Percentiles rank a stretch among this genome's conserved stretches.
These are phyloP conservation scores for Xeromyces bisporus DNA, from an alignment of 495 filamentous ascomycete species.

Conservation along the genomic window DNA sequence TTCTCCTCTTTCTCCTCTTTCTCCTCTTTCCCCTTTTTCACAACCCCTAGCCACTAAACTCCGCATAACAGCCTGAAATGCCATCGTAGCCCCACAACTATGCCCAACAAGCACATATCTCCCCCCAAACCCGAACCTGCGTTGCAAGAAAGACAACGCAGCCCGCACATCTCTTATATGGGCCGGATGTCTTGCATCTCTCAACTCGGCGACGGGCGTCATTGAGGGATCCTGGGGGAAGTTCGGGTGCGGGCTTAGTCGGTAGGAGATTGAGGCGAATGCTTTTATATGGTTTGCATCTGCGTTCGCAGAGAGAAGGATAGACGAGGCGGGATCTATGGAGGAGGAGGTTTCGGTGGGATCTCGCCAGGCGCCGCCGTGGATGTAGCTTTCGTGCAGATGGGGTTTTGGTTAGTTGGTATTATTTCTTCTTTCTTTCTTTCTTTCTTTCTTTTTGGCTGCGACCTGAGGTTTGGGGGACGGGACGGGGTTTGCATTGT, in stretches of 20 bases:
- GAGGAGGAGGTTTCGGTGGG: conserved; percentile 37
- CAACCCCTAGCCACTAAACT: neutral
- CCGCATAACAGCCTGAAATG: conserved; percentile 47
- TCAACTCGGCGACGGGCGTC: conserved; percentile 20
- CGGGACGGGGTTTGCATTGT: no score
- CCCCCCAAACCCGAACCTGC: conserved; percentile 29
- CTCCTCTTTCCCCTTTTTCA: no score
- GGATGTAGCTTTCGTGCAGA: conserved; percentile 42
- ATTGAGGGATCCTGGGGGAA: conserved; percentile 32
- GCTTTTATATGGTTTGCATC: conserved; percentile 30
- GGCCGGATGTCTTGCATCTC: conserved; percentile 47
- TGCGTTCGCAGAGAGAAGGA: conserved; percentile 23
- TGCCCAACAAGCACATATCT: conserved; percentile 58
- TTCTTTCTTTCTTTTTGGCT: neutral
- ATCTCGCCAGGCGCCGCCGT: conserved; percentile 83
- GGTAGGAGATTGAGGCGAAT: conserved; percentile 62
- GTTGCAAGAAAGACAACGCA: conserved; percentile 44
- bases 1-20: no score
- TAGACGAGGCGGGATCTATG: conserved; percentile 30
- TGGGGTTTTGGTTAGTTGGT: neutral
- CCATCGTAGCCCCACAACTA: conserved; percentile 57
- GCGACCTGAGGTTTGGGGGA: neutral
- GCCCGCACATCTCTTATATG: conserved; percentile 53
- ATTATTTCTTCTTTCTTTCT: neutral
- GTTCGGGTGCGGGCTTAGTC: conserved; percentile 54